Percentiles rank a stretch among this genome's conserved stretches.
phyloP scores from a whole-genome alignment of 495 filamentous ascomycete genomes.

The Neohortaea acidophila region DNA sequence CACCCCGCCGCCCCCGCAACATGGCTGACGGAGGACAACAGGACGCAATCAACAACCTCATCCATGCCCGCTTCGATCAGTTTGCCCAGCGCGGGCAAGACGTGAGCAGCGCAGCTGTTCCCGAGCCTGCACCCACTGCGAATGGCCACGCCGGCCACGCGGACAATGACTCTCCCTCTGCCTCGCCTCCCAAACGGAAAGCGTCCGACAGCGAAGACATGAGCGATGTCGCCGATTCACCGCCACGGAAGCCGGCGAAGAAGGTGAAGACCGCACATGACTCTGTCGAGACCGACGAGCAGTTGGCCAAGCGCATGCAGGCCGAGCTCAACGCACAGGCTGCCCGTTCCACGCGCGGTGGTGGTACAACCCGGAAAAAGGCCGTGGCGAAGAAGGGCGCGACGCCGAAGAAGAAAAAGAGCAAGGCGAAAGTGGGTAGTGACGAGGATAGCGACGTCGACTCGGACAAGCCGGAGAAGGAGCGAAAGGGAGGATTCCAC shows the following conservation, averaged over 20 bases:
- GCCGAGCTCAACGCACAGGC: slow-evolving; percentile 64
- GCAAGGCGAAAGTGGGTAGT: slow-evolving; percentile 53
- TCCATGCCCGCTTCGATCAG: slow-evolving; percentile 80
- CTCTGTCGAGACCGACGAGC: slow-evolving; percentile 42
- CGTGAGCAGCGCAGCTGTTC: slow-evolving; percentile 21
- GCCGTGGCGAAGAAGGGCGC: slow-evolving; percentile 34
- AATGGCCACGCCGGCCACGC: slow-evolving; percentile 28
- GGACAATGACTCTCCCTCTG: not conserved
- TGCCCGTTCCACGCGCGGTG: slow-evolving; percentile 56
- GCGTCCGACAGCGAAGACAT: slow-evolving; percentile 24
- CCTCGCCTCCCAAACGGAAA: slow-evolving; percentile 22
- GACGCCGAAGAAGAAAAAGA: slow-evolving; percentile 65
- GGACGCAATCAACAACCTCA: slow-evolving; percentile 67
- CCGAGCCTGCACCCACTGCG: slow-evolving; percentile 26
- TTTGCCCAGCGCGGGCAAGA: slow-evolving; percentile 43
- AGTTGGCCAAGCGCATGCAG: slow-evolving; percentile 71
- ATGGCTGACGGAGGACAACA: too few species aligned
- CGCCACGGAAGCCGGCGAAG: slow-evolving; percentile 33
- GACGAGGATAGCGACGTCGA: slow-evolving; percentile 71
- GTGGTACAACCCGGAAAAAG: slow-evolving; percentile 34
- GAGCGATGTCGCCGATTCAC: slow-evolving; percentile 16
- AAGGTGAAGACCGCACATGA: slow-evolving; percentile 29
- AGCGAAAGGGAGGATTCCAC: slow-evolving; percentile 56
- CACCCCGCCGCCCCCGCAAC: too few species aligned
- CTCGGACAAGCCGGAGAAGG: slow-evolving; percentile 33